Base-by-base conservation (phyloP, 768 basidiomycete species). In the Pleurotus eryngii region DNA sequence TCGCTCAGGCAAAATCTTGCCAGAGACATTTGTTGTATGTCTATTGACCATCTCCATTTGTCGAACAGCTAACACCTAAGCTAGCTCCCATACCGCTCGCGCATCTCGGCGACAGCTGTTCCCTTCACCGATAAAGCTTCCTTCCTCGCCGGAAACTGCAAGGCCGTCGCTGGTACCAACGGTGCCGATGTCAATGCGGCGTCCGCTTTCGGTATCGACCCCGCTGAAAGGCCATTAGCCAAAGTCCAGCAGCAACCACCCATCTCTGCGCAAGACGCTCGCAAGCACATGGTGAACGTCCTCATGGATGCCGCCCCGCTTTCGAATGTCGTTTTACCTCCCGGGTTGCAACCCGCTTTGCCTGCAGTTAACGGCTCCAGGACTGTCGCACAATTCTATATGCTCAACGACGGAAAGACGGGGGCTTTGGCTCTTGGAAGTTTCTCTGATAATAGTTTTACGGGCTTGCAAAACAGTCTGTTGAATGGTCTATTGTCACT, bases 351-450 rank as follows among this genome's bases (percentile, higher is more conserved):
- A 38, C 84, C 84, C 3, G 38, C 59, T 12, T 54, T 74, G 14
- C 61, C 66, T 24, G 67, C 78, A 5, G 67, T 79, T 15, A 69
- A 72, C 47, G 77, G 76, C 46, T 81, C 81, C 62, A 72, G 74
- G 46, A 75, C 77, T 18, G 81, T 79, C 38, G 79, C 79, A 2
- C 79, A 82, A 59, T 85, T 85, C 63, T 82, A 77, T 61, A 64
- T 83, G 64, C 69, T 83, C n/a, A 66, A 74, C 3, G 82, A 83
- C 59, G 73, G 72, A 18, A 73, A 68, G 55, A 85, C 82, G 3
- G 83, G 83, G 20, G 79, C 84, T 11, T 70, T 84, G 38, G 80
- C 81, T 4, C 74, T 85, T 4, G 82, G 83, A 15, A 83, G 81
- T 65, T 85, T 85, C 67, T 77, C 79, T 1, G 80, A 77, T 2